A percentile compares a stretch with the other conserved stretches of the same genome.
Evolutionary conservation across 139 green algal genomes (phyloP).

Genomic region (Pleodorina starrii): DNA sequence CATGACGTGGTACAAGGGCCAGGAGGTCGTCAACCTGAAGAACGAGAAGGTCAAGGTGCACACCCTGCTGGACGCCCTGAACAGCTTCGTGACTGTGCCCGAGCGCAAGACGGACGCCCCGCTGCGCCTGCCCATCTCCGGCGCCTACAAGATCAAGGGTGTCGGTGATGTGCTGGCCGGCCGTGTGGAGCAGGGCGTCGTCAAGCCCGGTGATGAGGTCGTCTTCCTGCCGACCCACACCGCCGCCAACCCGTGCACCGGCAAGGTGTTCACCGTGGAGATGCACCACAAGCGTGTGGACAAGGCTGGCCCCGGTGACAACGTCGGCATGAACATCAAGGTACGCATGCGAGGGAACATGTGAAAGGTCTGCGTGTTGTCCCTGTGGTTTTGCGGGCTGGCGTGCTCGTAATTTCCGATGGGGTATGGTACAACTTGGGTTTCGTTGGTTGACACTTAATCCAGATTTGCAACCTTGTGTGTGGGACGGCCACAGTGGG

Average conservation of each 20-base stretch:
- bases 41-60: constrained; percentile 72
- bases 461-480: too few relatives aligned
- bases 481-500: too few relatives aligned
- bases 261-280: constrained; percentile 99
- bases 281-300: constrained; percentile 99
- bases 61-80: constrained; percentile 92
- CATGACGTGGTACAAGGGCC: constrained; percentile 95
- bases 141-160: constrained; percentile 99
- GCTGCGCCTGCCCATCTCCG: constrained; percentile 94
- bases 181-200: constrained; percentile 96
- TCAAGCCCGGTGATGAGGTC: constrained; percentile 96
- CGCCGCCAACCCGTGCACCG: constrained; percentile 88
- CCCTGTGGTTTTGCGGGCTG: too few relatives aligned
- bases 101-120: constrained; percentile 89
- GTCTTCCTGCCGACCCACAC: constrained; percentile 92
- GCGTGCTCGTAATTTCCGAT: too few relatives aligned
- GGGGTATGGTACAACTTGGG: too few relatives aligned
- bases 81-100: constrained; percentile 86
- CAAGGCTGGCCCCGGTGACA: constrained; percentile 95
- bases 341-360: too few relatives aligned
- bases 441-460: too few relatives aligned
- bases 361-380: too few relatives aligned
- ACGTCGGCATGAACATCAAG: constrained; percentile 99
- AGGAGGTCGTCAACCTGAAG: constrained; percentile 78
- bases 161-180: constrained; percentile 98